Base-by-base conservation (phyloP, 371 early-diverging fungal species). In the Mortierella sp. region DNA sequence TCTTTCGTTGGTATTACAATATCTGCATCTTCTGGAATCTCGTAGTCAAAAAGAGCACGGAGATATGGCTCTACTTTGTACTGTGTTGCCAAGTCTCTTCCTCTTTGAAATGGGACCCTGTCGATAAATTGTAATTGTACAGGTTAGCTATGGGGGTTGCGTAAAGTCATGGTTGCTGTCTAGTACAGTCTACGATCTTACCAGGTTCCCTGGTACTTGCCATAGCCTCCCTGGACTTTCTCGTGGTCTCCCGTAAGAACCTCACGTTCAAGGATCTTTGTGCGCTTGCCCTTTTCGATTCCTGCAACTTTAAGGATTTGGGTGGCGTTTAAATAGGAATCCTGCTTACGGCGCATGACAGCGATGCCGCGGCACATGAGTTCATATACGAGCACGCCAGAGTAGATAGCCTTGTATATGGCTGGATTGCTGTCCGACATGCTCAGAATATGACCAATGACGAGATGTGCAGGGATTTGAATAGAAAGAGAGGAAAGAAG, bases 151-250 rank as follows among this genome's bases (percentile, higher is more conserved):
- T 3, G 3, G 21, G 21, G 10, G 53, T 22, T 38, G 22, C 28
- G 16, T 22, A 10, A 32, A 19, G 19, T 15, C 64, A 38, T 28
- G 59, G 11, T 32, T n/a, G 53, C 1, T 11, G n/a, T 53, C 53
- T 53, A 53, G 22, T 58, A 15, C 45, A 45, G 40, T 15, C 24
- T 66, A 28, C 6, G 19, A 58, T 4, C 78, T 83, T 87, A 94
- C 93, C 92, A 96, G 45, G 96, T 96, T 48, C 98, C 98, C 87
- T 98, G 97, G 81, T 95, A 97, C 87, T 97, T 97, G 41, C 99
- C 99, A 84, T 97, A 97, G 19, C 99, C 99, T 24, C 99, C 99
- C 85, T 98, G 98, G 11, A 98, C 94, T 86, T 97, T 97, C 74
- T 98, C 98, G 75, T 96, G 96, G 45, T 90, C 89, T 5, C 96